Evolutionary conservation across 2,329 filamentous ascomycete species (phyloP).

Genomic region (Colletotrichum spaethianum): DNA sequence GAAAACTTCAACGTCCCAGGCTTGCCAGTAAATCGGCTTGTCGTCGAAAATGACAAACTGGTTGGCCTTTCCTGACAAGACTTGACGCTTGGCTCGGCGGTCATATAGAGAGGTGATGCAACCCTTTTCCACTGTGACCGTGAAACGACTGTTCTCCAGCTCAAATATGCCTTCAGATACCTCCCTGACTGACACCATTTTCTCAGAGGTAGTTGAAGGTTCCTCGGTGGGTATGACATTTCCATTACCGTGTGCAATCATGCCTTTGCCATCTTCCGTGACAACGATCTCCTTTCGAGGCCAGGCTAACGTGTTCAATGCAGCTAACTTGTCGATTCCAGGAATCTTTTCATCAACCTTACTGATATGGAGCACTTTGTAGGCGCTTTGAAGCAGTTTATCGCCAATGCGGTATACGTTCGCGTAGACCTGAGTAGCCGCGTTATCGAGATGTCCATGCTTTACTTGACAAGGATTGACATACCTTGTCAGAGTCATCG

Average conservation of each 20-base stretch:
- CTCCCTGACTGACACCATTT: slow-evolving; percentile 57
- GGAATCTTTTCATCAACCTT: slow-evolving; percentile 60
- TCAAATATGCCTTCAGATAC: slow-evolving; percentile 65
- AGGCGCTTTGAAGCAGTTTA: not conserved
- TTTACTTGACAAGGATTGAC: slow-evolving; percentile 1
- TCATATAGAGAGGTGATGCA: slow-evolving; percentile 75
- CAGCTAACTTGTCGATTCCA: slow-evolving; percentile 70
- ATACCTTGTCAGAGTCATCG: slow-evolving; percentile 73
- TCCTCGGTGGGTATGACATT: slow-evolving; percentile 44
- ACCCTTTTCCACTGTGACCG: slow-evolving; percentile 69
- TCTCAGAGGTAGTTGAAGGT: slow-evolving; percentile 15
- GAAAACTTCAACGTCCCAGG: slow-evolving; percentile 80
- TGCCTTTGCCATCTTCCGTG: slow-evolving; percentile 47
- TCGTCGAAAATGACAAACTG: slow-evolving; percentile 79
- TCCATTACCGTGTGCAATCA: slow-evolving; percentile 47
- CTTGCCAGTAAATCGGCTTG: slow-evolving; percentile 80
- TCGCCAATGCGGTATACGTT: slow-evolving; percentile 5
- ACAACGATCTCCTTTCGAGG: slow-evolving; percentile 65
- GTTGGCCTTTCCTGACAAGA: slow-evolving; percentile 73
- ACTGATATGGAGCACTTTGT: not conserved
- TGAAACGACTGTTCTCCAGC: slow-evolving; percentile 69
- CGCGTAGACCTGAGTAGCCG: not conserved
- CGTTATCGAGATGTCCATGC: not conserved
- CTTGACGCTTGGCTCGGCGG: slow-evolving; percentile 67
- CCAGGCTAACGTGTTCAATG: slow-evolving; percentile 76